Evolutionary conservation across 345 rosid species (phyloP).

Genomic region (Cardamine chenopodiifolia): DNA sequence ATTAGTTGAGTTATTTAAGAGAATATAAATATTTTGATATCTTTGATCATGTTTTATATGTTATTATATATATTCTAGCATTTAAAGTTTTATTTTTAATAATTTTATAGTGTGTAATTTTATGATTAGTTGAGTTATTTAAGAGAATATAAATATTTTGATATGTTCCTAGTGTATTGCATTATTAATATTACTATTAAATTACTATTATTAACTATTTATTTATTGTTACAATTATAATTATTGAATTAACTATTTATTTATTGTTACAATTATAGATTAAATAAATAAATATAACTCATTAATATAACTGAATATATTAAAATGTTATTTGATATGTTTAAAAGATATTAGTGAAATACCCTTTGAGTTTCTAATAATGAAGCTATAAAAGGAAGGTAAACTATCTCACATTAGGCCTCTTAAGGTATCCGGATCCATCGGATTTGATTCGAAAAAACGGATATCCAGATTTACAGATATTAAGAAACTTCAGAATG

Average conservation of each 20-base stretch:
- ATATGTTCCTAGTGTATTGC: background rate
- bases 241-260: too few relatives aligned
- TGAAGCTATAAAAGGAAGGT: too few relatives aligned
- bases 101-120: background rate
- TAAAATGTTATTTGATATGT: background rate
- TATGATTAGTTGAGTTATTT: background rate
- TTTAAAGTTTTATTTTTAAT: background rate
- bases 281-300: background rate
- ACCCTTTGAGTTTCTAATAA: too few relatives aligned
- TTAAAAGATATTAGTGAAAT: background rate
- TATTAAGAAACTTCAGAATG: too few relatives aligned
- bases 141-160: background rate
- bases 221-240: too few relatives aligned
- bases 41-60: background rate
- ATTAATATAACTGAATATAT: background rate
- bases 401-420: too few relatives aligned
- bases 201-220: background rate
- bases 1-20: background rate
- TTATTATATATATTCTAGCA: background rate
- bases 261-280: background rate
- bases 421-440: too few relatives aligned
- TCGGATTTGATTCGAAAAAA: too few relatives aligned
- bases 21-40: background rate
- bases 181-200: background rate
- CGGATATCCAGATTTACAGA: too few relatives aligned